A percentile compares a stretch with the other conserved stretches of the same genome.
These are phyloP conservation scores for Porodaedalea pini DNA, from an alignment of 1,284 basidiomycete genomes.

Conservation along the genomic window DNA sequence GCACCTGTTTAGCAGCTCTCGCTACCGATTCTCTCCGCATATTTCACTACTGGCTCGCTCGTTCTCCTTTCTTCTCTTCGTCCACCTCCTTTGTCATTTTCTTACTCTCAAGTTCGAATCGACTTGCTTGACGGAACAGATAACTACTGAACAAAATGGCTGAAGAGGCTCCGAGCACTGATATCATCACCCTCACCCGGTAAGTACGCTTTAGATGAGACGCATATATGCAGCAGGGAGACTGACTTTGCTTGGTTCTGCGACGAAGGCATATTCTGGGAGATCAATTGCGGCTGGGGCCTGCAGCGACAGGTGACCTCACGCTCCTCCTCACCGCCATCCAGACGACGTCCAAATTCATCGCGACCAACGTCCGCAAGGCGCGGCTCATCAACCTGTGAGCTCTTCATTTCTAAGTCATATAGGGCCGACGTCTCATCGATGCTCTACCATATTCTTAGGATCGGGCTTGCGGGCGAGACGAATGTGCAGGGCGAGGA, in stretches of 20 bases:
- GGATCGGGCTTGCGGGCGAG: constrained; percentile 93
- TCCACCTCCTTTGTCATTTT: too few relatives aligned
- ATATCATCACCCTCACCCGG: constrained; percentile 91
- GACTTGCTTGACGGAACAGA: background rate
- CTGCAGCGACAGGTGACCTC: constrained; percentile 86
- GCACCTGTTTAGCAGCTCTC: too few relatives aligned
- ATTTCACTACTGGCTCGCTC: too few relatives aligned
- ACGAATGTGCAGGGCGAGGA: constrained; percentile 98
- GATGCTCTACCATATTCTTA: constrained; percentile 30
- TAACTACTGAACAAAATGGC: constrained; percentile 3
- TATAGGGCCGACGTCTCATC: background rate
- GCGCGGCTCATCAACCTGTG: constrained; percentile 97
- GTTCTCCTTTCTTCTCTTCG: too few relatives aligned
- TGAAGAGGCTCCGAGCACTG: constrained; percentile 76
- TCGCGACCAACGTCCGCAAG: constrained; percentile 96
- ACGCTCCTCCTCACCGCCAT: constrained; percentile 94
- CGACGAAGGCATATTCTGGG: constrained; percentile 73
- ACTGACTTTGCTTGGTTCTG: constrained; percentile 5
- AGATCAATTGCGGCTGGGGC: constrained; percentile 78
- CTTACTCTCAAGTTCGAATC: background rate
- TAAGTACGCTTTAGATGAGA: constrained; percentile 33
- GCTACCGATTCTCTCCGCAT: too few relatives aligned
- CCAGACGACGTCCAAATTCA: constrained; percentile 95
- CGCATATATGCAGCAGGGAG: constrained; percentile 12
- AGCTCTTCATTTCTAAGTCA: constrained; percentile 31